These are phyloP conservation scores for Dioscorea zingiberensis DNA, from an alignment of 106 monocot genomes.

Conservation along the genomic window DNA sequence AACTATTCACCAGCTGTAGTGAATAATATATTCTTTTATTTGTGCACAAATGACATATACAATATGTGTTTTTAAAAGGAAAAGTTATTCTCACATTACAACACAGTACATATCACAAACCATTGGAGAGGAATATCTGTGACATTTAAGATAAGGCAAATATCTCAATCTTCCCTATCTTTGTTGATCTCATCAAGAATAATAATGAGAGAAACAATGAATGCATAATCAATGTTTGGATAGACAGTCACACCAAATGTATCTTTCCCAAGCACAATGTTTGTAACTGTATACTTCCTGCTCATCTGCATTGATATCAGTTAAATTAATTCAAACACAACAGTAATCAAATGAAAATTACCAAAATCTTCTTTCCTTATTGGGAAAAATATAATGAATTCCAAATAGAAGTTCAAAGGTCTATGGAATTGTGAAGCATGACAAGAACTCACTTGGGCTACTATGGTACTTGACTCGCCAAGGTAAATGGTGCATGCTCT, in stretches of 20 bases:
- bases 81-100: too few species aligned
- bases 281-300: conserved; percentile 4
- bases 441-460: conserved; percentile 9
- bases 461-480: conserved; percentile 3
- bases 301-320: conserved; percentile 2
- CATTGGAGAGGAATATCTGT: too few species aligned
- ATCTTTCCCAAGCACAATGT: neutral
- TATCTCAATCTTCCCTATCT: neutral
- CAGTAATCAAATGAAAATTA: neutral
- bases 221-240: conserved; percentile 7
- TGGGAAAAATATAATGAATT: too few species aligned
- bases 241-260: conserved; percentile 4
- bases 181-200: conserved; percentile 5
- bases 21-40: too few species aligned
- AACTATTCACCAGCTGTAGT: too few species aligned
- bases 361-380: too few species aligned
- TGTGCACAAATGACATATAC: too few species aligned
- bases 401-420: too few species aligned
- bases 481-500: conserved; percentile 20
- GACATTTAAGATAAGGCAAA: too few species aligned
- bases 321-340: neutral
- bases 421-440: too few species aligned
- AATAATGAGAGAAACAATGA: conserved; percentile 4
- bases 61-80: too few species aligned
- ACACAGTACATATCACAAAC: too few species aligned